phyloP scores from a whole-genome alignment of 805 yeast species.

The Schwanniomyces vanrijiae region DNA sequence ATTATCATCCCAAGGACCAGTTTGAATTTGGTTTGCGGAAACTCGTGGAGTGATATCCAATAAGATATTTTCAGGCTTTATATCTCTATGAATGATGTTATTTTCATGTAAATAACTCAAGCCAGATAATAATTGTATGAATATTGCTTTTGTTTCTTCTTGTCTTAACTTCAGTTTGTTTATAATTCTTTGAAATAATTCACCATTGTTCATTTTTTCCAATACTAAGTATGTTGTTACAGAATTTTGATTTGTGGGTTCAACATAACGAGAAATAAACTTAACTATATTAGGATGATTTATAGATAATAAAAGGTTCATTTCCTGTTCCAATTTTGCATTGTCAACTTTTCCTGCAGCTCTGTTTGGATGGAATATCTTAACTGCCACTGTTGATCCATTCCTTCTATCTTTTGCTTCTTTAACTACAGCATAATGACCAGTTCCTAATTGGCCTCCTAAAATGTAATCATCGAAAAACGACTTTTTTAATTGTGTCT shows the following conservation, averaged over 20 bases:
- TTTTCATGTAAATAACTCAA: constrained; percentile 37
- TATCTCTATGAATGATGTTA: constrained; percentile 45
- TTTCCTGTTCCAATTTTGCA: constrained; percentile 58
- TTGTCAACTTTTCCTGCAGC: constrained; percentile 28
- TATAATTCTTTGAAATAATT: constrained; percentile 70
- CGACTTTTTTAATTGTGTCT: constrained; percentile 27
- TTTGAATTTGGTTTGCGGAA: constrained; percentile 23
- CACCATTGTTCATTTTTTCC: constrained; percentile 76
- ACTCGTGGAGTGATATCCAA: constrained; percentile 50
- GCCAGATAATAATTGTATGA: constrained; percentile 46
- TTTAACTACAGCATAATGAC: constrained; percentile 81
- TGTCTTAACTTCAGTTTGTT: constrained; percentile 61
- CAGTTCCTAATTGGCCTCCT: constrained; percentile 67
- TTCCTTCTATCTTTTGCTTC: constrained; percentile 60
- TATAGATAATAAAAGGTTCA: constrained; percentile 61
- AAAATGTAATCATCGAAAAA: constrained; percentile 58
- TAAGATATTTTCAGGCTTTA: constrained; percentile 45
- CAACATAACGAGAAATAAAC: constrained; percentile 57
- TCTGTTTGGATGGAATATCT: constrained; percentile 63
- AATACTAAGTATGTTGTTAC: constrained; percentile 62
- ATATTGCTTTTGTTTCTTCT: constrained; percentile 60
- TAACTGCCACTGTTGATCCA: constrained; percentile 68
- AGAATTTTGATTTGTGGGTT: constrained; percentile 50
- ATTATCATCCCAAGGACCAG: constrained; percentile 59
- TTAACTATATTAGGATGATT: constrained; percentile 72